phyloP scores from a whole-genome alignment of 2,329 filamentous ascomycete genomes.

The Penicillium sp. region DNA sequence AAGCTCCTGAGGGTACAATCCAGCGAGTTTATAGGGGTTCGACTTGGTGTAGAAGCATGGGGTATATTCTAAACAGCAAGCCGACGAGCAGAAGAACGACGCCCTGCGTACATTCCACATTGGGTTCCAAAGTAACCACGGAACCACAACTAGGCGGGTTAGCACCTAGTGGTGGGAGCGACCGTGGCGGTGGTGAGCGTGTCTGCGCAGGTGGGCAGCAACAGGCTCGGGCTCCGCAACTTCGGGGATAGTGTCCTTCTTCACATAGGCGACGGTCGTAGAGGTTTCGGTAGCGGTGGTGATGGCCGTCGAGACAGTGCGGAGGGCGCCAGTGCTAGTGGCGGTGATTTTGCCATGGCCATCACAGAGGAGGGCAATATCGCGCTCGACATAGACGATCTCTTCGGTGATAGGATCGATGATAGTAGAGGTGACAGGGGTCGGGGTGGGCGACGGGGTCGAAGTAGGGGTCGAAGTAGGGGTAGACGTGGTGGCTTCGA shows the following conservation, averaged over 20 bases:
- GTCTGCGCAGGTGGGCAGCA: conserved; percentile 21
- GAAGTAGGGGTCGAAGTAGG: conserved; percentile 20
- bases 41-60: conserved; percentile 6
- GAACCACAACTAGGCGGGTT: background rate
- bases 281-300: conserved; percentile 25
- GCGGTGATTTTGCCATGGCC: conserved; percentile 22
- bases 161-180: conserved; percentile 20
- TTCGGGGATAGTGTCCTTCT: conserved; percentile 16
- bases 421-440: conserved; percentile 26
- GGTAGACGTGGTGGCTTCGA: conserved; percentile 6
- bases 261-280: conserved; percentile 25
- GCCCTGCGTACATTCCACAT: conserved; percentile 10
- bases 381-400: conserved; percentile 31
- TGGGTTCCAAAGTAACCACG: background rate
- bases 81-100: conserved; percentile 1
- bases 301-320: conserved; percentile 25
- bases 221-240: conserved; percentile 20
- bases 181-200: conserved; percentile 25
- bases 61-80: background rate
- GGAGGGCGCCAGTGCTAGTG: conserved; percentile 25
- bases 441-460: conserved; percentile 23
- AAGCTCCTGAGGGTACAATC: conserved; percentile 5
- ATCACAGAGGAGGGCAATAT: conserved; percentile 30
- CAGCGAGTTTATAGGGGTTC: conserved; percentile 5
- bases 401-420: conserved; percentile 25